Base-by-base conservation (phyloP, 305 asterid genomes). In the Solanum hybrid region DNA sequence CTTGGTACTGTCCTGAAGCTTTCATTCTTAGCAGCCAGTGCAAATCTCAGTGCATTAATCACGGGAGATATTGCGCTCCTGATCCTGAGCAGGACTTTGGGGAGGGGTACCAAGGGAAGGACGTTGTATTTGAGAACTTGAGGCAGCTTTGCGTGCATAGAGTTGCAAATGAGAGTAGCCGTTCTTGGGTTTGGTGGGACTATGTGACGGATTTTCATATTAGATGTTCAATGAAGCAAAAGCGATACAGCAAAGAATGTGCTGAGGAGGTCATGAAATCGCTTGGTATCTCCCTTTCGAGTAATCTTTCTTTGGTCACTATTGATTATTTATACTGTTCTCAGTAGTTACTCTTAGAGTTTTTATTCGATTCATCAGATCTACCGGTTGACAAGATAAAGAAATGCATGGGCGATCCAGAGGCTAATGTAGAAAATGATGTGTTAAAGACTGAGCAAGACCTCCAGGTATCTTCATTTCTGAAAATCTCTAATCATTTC, bases 11-110 rank as follows among this genome's bases (percentile, higher is more conserved):
- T 87, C 98, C 98, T 24, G 89, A 88, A 15, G 93, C 96, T 6
- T 96, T 96, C 71, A 76, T 95, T 24, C 93, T 90, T 34, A 95
- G 94, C 89, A 91, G 90, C 26, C 99, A 96, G 79, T 96, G 99
- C 90, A 94, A 91, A 92, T 94, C 98, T 34, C 99, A 96, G 91
- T 97, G 99, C 92, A 97, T 97, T 69, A 97, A 97, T 90, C 95
- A 91, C n/a, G 99, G 99, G 35, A 93, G 99, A 88, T 97, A 97
- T 78, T 96, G 99, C 11, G 98, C 98, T 2, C 99, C 99, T 6
- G 99, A 97, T 85, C 99, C 99, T 0, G 99, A 97, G 77, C 94
- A 94, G 91, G 95, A 97, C 88, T 97, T 97, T 80, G 91, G 93
- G 32, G 89, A 90, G 77, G 99, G 99, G 10, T 97, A 97, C 88